Base-by-base conservation (phyloP, 2,329 filamentous ascomycete species). In the Diplodia mutila region DNA sequence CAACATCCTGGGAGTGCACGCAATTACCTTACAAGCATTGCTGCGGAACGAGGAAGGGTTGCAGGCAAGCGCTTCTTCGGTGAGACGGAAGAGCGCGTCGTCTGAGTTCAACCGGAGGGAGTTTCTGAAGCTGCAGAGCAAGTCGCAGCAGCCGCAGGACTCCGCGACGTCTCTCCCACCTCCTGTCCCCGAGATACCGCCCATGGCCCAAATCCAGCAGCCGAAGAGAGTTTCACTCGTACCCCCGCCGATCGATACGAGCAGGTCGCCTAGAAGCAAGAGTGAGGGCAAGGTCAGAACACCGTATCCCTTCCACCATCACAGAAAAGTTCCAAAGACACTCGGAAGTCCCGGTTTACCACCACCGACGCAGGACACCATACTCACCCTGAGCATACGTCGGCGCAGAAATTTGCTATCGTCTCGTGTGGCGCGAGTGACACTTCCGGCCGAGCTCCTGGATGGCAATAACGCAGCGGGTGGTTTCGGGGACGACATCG, bases 11-110 rank as follows among this genome's bases (percentile, higher is more conserved):
- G 63, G 59, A 7, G 67, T 63, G 29, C 69, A 70, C 39, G 67
- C 69, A 16, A 69, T 70, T n/a, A 70, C 69, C 37, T 27, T 70
- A 39, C 67, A 67, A 25, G 69, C 69, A 7, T 37, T 70, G 21
- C 21, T 68, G 25, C 54, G 65, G 9, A 55, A 69, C n/a, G 63
- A 67, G 37, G 65, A 64, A 32, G 63, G 46, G 5, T 34, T 65
- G 34, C 39, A 68, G 23, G 53, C 21, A 39, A 68, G 46, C 51
- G 66, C 57, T 4, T 63, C 61, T 21, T 52, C 37, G 7, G 48
- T 55, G 23, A 54, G 54, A n/a, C 29, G 65, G 27, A 66, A 61
- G 65, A 59, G 54, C 42, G 53, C 42, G 21, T 51, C 59, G 29
- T 63, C 59, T 25, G 59, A 63, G 12, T 51, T 37, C 46, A 63